Evolutionary conservation across 2,329 filamentous ascomycete genomes (phyloP).

Genomic region (Clonostachys rosea): DNA sequence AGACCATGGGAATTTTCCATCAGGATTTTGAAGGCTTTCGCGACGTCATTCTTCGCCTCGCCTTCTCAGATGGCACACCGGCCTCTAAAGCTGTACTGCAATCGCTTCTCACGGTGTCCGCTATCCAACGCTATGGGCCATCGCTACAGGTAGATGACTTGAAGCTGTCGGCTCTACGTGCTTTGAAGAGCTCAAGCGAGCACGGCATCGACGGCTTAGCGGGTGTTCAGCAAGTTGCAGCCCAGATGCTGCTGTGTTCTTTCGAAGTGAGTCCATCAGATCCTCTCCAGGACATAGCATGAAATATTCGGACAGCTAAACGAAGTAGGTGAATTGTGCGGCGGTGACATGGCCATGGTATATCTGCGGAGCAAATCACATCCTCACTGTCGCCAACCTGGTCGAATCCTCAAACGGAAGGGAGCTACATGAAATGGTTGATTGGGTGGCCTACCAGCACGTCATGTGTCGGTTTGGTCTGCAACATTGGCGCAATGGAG

Average conservation of each 20-base stretch:
- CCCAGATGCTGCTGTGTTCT: conserved; percentile 1
- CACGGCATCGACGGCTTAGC: background rate
- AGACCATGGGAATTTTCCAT: no score
- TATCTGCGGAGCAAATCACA: background rate
- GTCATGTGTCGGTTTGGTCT: background rate
- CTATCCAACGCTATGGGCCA: conserved; percentile 1
- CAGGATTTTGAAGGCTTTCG: background rate
- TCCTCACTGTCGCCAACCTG: background rate
- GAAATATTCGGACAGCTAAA: background rate
- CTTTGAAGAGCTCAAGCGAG: conserved; percentile 1
- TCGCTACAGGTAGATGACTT: background rate
- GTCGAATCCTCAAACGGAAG: background rate
- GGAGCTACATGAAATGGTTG: background rate
- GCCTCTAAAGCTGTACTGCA: background rate
- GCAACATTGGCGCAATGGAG: background rate
- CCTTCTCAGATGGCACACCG: conserved; percentile 1
- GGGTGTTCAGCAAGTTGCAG: conserved; percentile 2
- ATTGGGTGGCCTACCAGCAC: conserved; percentile 1
- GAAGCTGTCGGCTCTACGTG: conserved; percentile 1
- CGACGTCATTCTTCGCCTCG: background rate
- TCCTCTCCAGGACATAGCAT: background rate
- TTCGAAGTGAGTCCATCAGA: conserved; percentile 1
- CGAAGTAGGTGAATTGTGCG: background rate
- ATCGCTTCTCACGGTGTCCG: conserved; percentile 2
- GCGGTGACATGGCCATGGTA: background rate